These are phyloP conservation scores for Mrakia gelida DNA, from an alignment of 768 basidiomycete genomes.

Conservation along the genomic window DNA sequence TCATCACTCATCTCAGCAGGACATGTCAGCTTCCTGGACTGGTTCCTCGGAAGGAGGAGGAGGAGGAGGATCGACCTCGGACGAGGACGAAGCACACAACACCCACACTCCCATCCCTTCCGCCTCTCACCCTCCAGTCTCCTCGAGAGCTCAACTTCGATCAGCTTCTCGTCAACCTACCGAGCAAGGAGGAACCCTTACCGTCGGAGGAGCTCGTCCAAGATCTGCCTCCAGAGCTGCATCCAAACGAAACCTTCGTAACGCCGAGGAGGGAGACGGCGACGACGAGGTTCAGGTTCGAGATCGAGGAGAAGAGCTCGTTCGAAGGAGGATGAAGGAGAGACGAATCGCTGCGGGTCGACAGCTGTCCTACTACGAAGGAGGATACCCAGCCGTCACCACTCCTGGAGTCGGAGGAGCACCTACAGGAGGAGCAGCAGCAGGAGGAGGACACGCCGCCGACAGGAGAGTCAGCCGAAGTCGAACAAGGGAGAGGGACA, in stretches of 20 bases:
- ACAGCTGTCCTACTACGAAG: slow-evolving; percentile 4
- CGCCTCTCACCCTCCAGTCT: background rate
- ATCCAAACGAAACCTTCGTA: background rate
- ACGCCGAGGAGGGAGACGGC: slow-evolving; percentile 32
- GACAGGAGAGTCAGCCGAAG: slow-evolving; percentile 10
- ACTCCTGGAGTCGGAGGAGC: background rate
- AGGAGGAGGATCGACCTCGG: background rate
- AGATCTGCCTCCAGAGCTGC: slow-evolving; percentile 13
- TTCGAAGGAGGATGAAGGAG: slow-evolving; percentile 45
- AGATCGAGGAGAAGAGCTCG: slow-evolving; percentile 49
- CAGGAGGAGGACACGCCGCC: too few species aligned
- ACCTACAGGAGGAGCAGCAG: background rate
- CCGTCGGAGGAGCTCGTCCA: background rate
- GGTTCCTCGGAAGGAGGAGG: background rate
- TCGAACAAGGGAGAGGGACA: slow-evolving; percentile 17
- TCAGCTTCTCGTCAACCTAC: slow-evolving; percentile 5
- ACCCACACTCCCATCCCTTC: background rate
- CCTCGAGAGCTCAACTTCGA: background rate
- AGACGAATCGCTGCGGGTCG: slow-evolving; percentile 33
- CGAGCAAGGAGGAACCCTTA: background rate
- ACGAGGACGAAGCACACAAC: background rate
- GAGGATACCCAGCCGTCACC: background rate
- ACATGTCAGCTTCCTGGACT: background rate
- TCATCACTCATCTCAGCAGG: background rate
- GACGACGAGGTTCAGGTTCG: slow-evolving; percentile 44